phyloP scores from a whole-genome alignment of 2,329 filamentous ascomycete genomes.

The Botrytis fabae region DNA sequence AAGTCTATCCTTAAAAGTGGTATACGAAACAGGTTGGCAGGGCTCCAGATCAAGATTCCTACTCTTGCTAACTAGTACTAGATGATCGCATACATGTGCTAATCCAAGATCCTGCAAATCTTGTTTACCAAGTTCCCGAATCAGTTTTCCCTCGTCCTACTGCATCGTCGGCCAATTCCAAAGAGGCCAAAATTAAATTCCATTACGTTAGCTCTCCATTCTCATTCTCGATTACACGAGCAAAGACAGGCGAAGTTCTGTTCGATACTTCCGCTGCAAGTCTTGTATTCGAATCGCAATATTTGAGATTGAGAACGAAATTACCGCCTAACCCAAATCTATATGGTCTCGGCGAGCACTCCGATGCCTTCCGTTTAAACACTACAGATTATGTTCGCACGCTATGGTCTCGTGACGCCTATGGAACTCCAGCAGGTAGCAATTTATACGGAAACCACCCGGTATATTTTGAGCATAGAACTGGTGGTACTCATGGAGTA shows the following conservation, averaged over 20 bases:
- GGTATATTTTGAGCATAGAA: slow-evolving; percentile 63
- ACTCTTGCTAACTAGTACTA: slow-evolving; percentile 38
- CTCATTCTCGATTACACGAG: slow-evolving; percentile 57
- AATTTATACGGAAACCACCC: slow-evolving; percentile 67
- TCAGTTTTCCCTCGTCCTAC: slow-evolving; percentile 56
- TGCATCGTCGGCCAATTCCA: slow-evolving; percentile 37
- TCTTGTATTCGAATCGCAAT: slow-evolving; percentile 65
- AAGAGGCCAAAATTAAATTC: slow-evolving; percentile 51
- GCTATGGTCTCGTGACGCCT: slow-evolving; percentile 62
- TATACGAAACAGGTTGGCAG: slow-evolving; percentile 57
- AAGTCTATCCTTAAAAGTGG: slow-evolving; percentile 57
- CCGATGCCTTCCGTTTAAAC: slow-evolving; percentile 57
- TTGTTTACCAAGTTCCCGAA: slow-evolving; percentile 63
- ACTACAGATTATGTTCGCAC: slow-evolving; percentile 62
- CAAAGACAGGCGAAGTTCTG: slow-evolving; percentile 51
- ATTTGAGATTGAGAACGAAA: slow-evolving; percentile 60
- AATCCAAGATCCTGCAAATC: slow-evolving; percentile 58
- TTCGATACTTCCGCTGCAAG: slow-evolving; percentile 60
- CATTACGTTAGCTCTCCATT: slow-evolving; percentile 56
- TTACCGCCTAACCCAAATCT: slow-evolving; percentile 59
- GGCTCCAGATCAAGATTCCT: slow-evolving; percentile 29
- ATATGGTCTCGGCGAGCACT: slow-evolving; percentile 67
- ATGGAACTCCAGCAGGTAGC: slow-evolving; percentile 52
- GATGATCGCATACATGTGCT: slow-evolving; percentile 63
- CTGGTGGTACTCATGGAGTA: slow-evolving; percentile 60